Evolutionary conservation across 2,329 filamentous ascomycete species (phyloP).

Genomic region (Pseudogymnoascus sp.): DNA sequence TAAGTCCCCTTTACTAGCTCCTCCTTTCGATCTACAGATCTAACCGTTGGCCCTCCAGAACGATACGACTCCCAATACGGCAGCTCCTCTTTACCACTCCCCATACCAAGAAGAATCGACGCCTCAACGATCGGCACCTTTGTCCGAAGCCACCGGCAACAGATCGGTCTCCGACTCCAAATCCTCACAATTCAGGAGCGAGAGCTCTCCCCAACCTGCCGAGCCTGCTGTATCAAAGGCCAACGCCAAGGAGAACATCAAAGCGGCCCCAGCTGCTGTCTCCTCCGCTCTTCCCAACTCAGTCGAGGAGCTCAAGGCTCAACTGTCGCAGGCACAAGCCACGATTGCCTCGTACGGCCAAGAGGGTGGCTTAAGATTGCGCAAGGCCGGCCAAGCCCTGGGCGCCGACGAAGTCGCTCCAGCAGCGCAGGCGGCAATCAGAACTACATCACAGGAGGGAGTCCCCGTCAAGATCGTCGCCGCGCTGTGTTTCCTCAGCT

Average conservation of each 20-base stretch:
- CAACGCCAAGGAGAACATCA: slow-evolving; percentile 20
- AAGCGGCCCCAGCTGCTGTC: slow-evolving; percentile 41
- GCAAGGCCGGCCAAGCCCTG: slow-evolving; percentile 55
- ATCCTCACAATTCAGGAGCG: background rate
- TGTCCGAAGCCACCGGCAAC: background rate
- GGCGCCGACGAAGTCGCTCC: slow-evolving; percentile 39
- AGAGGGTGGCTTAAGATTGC: slow-evolving; percentile 69
- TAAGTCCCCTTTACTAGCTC: background rate
- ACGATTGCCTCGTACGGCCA: slow-evolving; percentile 62
- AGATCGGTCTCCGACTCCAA: slow-evolving; percentile 1
- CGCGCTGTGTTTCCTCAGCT: slow-evolving; percentile 76
- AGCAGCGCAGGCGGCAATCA: slow-evolving; percentile 47
- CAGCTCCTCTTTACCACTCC: slow-evolving; percentile 48
- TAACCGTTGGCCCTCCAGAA: slow-evolving; percentile 11
- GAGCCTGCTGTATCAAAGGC: slow-evolving; percentile 26
- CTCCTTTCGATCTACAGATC: background rate
- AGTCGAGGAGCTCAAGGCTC: slow-evolving; percentile 59
- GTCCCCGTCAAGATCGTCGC: slow-evolving; percentile 84
- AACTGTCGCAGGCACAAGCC: slow-evolving; percentile 68
- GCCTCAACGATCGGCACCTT: background rate
- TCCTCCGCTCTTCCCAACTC: slow-evolving; percentile 29
- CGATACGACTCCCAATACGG: slow-evolving; percentile 24
- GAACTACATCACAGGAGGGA: slow-evolving; percentile 42
- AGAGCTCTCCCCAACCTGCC: background rate
- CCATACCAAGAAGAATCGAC: slow-evolving; percentile 39